Evolutionary conservation across 176 grass and related monocot genomes (phyloP).

Genomic region (Coix lacrymajobi): DNA sequence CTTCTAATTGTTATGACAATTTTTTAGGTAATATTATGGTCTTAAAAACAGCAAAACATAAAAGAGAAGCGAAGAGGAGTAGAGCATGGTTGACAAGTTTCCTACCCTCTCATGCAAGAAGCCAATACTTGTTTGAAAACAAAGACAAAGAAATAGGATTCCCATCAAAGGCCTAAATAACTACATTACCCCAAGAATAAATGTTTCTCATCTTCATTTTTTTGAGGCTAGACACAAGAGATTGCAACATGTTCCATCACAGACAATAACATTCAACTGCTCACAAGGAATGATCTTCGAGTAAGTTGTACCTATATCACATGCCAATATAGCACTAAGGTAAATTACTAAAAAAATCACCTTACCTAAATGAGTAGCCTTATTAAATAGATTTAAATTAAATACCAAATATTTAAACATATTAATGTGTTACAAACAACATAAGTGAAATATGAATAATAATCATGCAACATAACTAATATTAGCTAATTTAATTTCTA

Average conservation of each 20-base stretch:
- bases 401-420: not conserved
- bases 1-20: not conserved
- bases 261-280: not conserved
- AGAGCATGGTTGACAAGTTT: constrained; percentile 8
- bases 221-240: not conserved
- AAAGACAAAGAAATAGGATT: not conserved
- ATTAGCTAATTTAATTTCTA: not conserved
- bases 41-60: constrained; percentile 11
- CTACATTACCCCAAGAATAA: not conserved
- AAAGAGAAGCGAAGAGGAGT: not conserved
- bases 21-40: not conserved
- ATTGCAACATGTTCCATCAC: not conserved
- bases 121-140: not conserved
- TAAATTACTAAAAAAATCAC: not conserved
- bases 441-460: not conserved
- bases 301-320: not conserved
- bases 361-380: not conserved
- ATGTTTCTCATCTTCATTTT: not conserved
- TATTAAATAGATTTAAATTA: not conserved
- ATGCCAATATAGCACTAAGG: not conserved
- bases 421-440: not conserved
- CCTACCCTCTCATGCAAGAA: constrained; percentile 9
- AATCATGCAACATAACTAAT: not conserved
- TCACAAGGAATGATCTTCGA: not conserved
- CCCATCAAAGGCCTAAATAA: not conserved